These are phyloP conservation scores for Pestalotiopsis sp. DNA, from an alignment of 2,329 filamentous ascomycete species.

Conservation along the genomic window DNA sequence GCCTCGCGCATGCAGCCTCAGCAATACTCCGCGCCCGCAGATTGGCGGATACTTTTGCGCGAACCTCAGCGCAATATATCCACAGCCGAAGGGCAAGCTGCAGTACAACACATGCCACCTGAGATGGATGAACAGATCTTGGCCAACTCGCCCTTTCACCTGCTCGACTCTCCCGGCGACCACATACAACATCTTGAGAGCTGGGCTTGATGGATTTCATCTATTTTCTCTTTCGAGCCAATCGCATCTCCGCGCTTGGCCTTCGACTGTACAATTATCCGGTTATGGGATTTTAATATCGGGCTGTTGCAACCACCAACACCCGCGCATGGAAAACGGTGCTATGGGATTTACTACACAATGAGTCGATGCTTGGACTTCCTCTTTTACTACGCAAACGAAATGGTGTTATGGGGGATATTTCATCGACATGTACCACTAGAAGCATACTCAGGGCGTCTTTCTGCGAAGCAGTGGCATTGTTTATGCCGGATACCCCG, in stretches of 20 bases:
- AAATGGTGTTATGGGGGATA: conserved; percentile 18
- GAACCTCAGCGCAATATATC: conserved; percentile 1
- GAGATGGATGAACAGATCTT: background rate
- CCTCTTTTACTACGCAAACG: conserved; percentile 2
- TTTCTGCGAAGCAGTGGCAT: conserved; percentile 29
- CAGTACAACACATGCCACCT: background rate
- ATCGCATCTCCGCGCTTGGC: conserved; percentile 3
- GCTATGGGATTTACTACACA: conserved; percentile 11
- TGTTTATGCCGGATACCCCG: conserved; percentile 34
- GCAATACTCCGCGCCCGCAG: conserved; percentile 2
- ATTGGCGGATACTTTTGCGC: conserved; percentile 12
- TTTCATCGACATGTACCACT: conserved; percentile 24
- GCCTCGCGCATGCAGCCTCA: conserved; percentile 11
- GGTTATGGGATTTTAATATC: conserved; percentile 12
- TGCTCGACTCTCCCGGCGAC: conserved; percentile 8
- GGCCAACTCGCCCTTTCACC: conserved; percentile 17
- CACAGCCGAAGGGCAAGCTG: conserved; percentile 3
- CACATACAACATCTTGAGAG: conserved; percentile 7
- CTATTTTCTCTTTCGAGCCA: conserved; percentile 8
- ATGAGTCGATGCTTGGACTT: conserved; percentile 19
- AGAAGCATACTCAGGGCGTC: conserved; percentile 30
- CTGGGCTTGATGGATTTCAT: conserved; percentile 16
- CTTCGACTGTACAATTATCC: conserved; percentile 13
- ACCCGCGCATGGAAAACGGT: conserved; percentile 15
- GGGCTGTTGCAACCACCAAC: conserved; percentile 8